Conservation (phyloP, 371 early-diverging fungal genomes). For the Mycotypha africana region DNA sequence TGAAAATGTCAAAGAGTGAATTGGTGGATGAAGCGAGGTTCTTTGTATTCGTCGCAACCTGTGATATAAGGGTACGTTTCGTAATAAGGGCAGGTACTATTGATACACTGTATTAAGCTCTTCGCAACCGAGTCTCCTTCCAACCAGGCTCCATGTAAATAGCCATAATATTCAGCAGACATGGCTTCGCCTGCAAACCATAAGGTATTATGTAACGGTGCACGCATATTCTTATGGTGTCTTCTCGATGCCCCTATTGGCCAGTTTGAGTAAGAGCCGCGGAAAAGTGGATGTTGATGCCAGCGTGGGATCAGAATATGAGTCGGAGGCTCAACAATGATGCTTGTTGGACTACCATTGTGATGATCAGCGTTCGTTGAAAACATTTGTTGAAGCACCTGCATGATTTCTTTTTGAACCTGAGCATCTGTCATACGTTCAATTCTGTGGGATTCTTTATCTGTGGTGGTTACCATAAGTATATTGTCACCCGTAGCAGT, state of each 20-base stretch:
- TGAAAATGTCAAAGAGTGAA: too few species aligned
- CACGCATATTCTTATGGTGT: slow-evolving; percentile 38
- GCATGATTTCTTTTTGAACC: slow-evolving; percentile 21
- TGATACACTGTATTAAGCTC: slow-evolving; percentile 17
- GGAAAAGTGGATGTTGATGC: slow-evolving; percentile 39
- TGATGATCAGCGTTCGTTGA: background rate
- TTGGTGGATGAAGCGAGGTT: slow-evolving; percentile 8
- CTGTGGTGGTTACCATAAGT: slow-evolving; percentile 39
- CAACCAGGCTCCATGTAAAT: slow-evolving; percentile 41
- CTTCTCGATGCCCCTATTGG: slow-evolving; percentile 25
- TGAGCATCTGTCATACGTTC: slow-evolving; percentile 25
- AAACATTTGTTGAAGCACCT: slow-evolving; percentile 32
- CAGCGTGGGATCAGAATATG: slow-evolving; percentile 38
- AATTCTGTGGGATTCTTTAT: slow-evolving; percentile 30
- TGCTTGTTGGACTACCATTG: too few species aligned
- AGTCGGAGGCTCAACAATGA: slow-evolving; percentile 17
- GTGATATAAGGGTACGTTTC: slow-evolving; percentile 17
- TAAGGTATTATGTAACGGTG: slow-evolving; percentile 25
- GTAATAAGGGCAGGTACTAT: slow-evolving; percentile 15
- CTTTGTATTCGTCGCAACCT: slow-evolving; percentile 19
- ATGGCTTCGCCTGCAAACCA: slow-evolving; percentile 47
- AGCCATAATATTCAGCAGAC: slow-evolving; percentile 37
- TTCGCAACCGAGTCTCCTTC: slow-evolving; percentile 27
- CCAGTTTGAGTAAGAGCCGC: slow-evolving; percentile 47
- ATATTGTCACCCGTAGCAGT: slow-evolving; percentile 12